Evolutionary conservation across 805 yeast genomes (phyloP), one percentile per base, ranked within the genome.

Genomic region (Candida caryicola): DNA sequence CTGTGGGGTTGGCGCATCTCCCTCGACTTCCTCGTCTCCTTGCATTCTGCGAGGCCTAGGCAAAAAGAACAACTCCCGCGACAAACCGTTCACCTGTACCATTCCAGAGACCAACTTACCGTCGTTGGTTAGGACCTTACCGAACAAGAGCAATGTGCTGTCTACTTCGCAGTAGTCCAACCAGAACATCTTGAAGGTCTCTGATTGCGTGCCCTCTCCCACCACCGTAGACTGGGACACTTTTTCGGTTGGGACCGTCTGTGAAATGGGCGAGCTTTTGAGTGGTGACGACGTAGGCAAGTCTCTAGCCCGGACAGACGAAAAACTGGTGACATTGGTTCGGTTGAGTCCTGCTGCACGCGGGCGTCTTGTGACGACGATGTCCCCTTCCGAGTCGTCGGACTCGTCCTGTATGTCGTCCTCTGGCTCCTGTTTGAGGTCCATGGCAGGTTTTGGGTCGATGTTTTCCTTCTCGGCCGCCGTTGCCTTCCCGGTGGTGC

Each of bases 161-260:
- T 82, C 85, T 9, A 83, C 78, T 56, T 91, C 98, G 17, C 84
- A 72, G 58, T 81, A 89, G 60, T 93, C 99, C 21, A 85, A 63
- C 97, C 97, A 93, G 59, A 75, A 93, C 81, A 91, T 80, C 50
- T 77, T 76, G 55, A 89, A 74, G 1, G 71, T 49, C 31, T 73
- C 75, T 10, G 46, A 39, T 2, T 57, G 57, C 33, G 45, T 54
- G 10, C 44, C 49, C 4, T 29, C 23, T 7, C 45, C 50, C n/a
- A 54, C 33, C 14, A 58, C 40, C 12, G 48, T 46, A 2, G 54
- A 37, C 32, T 55, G 51, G 8, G 59, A 64, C 17, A 68, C 34
- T 41, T 69, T 69, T 23, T 63, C 68, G 2, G 69, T 62, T 41
- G 59, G 54, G 23, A 55, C 50, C 7, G 52, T 40, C 17, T 51